Percentiles rank a stretch among this genome's conserved stretches.
Evolutionary conservation across 2,329 filamentous ascomycete genomes (phyloP).

Genomic region (Arthrobotrys entomopaga): DNA sequence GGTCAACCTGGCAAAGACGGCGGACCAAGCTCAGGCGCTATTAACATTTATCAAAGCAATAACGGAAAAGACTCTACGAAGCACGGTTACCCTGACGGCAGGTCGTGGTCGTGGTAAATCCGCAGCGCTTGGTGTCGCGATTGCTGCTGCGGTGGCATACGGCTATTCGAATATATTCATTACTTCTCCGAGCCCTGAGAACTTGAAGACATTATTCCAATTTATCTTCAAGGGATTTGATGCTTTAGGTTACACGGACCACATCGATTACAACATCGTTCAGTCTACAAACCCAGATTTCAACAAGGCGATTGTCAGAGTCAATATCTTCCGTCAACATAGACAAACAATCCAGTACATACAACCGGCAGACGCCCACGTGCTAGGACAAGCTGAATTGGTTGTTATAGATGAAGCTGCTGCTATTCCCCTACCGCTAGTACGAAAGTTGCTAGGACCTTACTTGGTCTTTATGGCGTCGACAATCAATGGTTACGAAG

Average conservation of each 20-base stretch:
- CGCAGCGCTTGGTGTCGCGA: conserved; percentile 90
- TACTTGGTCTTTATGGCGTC: conserved; percentile 99
- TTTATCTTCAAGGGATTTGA: conserved; percentile 99
- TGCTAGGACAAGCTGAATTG: conserved; percentile 91
- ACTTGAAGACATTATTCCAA: conserved; percentile 97
- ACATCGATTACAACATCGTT: conserved; percentile 96
- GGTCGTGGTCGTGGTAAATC: conserved; percentile 96
- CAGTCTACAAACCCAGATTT: conserved; percentile 98
- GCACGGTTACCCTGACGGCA: conserved; percentile 91
- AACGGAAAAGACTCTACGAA: conserved; percentile 91
- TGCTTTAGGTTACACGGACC: conserved; percentile 89
- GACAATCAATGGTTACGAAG: conserved; percentile 98
- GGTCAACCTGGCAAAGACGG: conserved; percentile 84
- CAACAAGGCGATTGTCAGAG: conserved; percentile 97
- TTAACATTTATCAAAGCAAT: conserved; percentile 96
- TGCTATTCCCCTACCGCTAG: conserved; percentile 90
- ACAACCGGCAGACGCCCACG: conserved; percentile 92
- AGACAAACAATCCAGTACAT: conserved; percentile 99
- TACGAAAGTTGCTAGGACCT: conserved; percentile 92
- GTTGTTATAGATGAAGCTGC: conserved; percentile 97
- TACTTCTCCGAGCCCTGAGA: conserved; percentile 95
- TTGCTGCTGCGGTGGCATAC: conserved; percentile 92
- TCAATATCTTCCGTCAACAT: conserved; percentile 94
- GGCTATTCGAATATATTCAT: conserved; percentile 99
- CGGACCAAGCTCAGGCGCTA: conserved; percentile 96